A percentile compares a stretch with the other conserved stretches of the same genome.
phyloP scores from a whole-genome alignment of 306 rosid species.

The Castanea mollissima region DNA sequence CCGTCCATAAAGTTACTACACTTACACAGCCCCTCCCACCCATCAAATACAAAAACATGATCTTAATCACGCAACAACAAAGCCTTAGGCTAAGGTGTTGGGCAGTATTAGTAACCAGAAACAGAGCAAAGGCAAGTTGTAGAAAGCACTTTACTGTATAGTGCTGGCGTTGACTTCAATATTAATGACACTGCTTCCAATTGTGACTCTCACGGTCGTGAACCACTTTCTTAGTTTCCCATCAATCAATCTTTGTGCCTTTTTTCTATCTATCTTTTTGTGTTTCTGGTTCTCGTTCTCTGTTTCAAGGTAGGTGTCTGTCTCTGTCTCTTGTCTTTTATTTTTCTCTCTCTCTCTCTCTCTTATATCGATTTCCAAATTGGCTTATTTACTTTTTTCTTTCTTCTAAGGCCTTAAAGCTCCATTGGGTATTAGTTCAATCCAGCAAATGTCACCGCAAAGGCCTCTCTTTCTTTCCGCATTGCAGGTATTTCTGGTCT shows the following conservation, averaged over 20 bases:
- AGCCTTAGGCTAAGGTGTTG: slow-evolving; percentile 24
- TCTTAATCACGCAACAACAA: slow-evolving; percentile 20
- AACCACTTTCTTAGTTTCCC: slow-evolving; percentile 42
- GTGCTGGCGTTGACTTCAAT: slow-evolving; percentile 51
- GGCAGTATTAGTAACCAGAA: neutral
- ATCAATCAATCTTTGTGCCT: slow-evolving; percentile 38
- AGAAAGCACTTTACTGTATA: slow-evolving; percentile 45
- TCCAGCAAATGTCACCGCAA: slow-evolving; percentile 25
- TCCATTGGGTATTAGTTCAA: slow-evolving; percentile 20
- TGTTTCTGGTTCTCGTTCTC: slow-evolving; percentile 12
- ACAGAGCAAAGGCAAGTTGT: neutral
- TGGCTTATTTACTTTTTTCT: slow-evolving; percentile 32
- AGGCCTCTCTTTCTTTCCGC: slow-evolving; percentile 27
- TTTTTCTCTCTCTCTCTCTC: slow-evolving; percentile 19
- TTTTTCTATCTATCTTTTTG: slow-evolving; percentile 15
- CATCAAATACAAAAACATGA: slow-evolving; percentile 18
- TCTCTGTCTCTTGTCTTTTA: slow-evolving; percentile 26
- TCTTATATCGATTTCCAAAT: slow-evolving; percentile 38
- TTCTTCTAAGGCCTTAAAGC: neutral
- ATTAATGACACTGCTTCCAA: slow-evolving; percentile 29
- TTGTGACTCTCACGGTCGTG: slow-evolving; percentile 40
- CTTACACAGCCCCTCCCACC: slow-evolving; percentile 28
- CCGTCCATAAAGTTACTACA: slow-evolving; percentile 28
- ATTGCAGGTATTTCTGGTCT: slow-evolving; percentile 19
- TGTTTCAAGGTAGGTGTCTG: slow-evolving; percentile 33